phyloP scores from a whole-genome alignment of 352 stramenopile genomes.

The Albugo candida region DNA sequence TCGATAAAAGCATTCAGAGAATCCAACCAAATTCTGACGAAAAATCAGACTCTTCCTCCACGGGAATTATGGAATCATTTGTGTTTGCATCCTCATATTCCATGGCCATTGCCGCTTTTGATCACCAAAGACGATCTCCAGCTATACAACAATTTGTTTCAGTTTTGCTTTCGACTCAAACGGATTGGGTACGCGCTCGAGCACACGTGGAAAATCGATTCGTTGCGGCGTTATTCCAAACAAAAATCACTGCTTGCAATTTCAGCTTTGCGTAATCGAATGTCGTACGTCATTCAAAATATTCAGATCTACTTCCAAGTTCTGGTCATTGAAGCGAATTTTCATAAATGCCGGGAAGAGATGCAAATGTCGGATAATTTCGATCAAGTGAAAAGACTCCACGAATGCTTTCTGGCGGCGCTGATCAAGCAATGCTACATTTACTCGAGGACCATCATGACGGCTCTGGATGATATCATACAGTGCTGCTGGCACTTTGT shows the following conservation, averaged over 20 bases:
- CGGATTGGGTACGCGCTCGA: conserved; percentile 44
- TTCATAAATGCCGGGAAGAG: conserved; percentile 29
- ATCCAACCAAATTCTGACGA: not conserved
- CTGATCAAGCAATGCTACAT: conserved; percentile 53
- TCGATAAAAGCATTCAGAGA: not conserved
- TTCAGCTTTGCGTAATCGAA: conserved; percentile 17
- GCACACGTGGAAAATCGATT: conserved; percentile 28
- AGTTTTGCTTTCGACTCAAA: conserved; percentile 66
- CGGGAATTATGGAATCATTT: conserved; percentile 42
- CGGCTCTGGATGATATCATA: conserved; percentile 38
- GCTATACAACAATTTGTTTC: conserved; percentile 50
- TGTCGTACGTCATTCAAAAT: conserved; percentile 59
- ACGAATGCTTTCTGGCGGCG: conserved; percentile 44
- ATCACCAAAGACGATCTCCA: conserved; percentile 28
- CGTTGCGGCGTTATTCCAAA: not conserved
- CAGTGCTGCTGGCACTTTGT: conserved; percentile 45
- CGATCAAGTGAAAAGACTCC: conserved; percentile 41
- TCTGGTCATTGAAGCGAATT: conserved; percentile 50
- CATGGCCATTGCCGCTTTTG: conserved; percentile 49
- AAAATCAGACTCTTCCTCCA: conserved; percentile 17
- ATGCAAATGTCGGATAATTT: conserved; percentile 32
- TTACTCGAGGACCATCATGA: conserved; percentile 34
- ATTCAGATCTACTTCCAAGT: conserved; percentile 60
- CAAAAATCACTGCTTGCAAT: conserved; percentile 13
- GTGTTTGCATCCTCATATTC: conserved; percentile 23